phyloP scores from a whole-genome alignment of 805 yeast species.

The Blastobotrys muscicola region DNA sequence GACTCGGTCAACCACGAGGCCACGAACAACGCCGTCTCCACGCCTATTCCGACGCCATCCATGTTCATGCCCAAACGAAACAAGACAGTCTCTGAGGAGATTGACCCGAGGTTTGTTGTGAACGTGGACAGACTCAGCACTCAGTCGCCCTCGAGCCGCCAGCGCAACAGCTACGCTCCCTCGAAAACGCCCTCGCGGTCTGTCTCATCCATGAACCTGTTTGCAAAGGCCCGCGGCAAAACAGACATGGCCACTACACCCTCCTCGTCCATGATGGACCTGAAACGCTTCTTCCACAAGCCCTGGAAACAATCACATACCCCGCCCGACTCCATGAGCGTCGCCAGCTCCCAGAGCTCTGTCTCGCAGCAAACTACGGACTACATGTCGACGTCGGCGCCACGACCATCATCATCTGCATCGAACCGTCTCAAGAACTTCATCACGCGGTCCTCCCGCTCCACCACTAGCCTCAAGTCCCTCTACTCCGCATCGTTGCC shows the following conservation, averaged over 20 bases:
- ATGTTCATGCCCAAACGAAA: background rate
- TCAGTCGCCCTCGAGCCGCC: conserved; percentile 17
- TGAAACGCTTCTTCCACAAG: conserved; percentile 40
- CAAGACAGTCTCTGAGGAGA: conserved; percentile 37
- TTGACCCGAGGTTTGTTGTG: conserved; percentile 81
- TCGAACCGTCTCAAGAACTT: conserved; percentile 16
- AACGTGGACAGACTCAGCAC: conserved; percentile 58
- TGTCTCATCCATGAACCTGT: conserved; percentile 29
- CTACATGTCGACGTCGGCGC: conserved; percentile 12
- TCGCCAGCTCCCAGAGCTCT: background rate
- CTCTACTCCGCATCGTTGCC: conserved; percentile 15
- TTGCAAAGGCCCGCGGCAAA: conserved; percentile 27
- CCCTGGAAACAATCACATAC: conserved; percentile 26
- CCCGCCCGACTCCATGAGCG: background rate
- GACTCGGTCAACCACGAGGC: background rate
- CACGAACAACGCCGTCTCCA: background rate
- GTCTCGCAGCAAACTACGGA: background rate
- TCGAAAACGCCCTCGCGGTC: conserved; percentile 8
- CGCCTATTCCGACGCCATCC: background rate
- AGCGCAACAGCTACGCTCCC: background rate
- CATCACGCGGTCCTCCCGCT: conserved; percentile 10
- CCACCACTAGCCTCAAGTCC: conserved; percentile 18
- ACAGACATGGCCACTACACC: conserved; percentile 26
- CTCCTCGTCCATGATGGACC: conserved; percentile 26
- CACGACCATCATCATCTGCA: conserved; percentile 16